These are phyloP conservation scores for Sphagnum tenellum DNA, from an alignment of 225 moss, liverwort and hornwort species.

Conservation along the genomic window DNA sequence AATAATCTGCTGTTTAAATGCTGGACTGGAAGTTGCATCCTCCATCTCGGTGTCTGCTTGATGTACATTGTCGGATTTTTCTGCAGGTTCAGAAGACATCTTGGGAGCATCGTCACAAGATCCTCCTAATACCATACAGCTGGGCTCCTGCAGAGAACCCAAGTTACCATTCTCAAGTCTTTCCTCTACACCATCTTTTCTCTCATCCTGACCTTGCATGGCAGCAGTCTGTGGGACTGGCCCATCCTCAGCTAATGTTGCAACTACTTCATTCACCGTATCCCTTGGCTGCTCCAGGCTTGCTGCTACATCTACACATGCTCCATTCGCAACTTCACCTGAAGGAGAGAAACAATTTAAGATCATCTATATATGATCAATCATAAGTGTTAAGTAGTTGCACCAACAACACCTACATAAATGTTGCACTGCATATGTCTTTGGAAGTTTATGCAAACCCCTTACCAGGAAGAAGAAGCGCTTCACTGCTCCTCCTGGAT, in stretches of 20 bases:
- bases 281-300: constrained; percentile 19
- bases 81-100: constrained; percentile 10
- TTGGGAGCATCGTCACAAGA: constrained; percentile 19
- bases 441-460: neutral
- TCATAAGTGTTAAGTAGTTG: neutral
- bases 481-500: constrained; percentile 51
- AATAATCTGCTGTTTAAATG: constrained; percentile 31
- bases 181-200: constrained; percentile 18
- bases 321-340: constrained; percentile 44
- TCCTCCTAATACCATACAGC: constrained; percentile 5
- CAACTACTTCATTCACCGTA: constrained; percentile 18
- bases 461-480: constrained; percentile 44
- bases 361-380: no score
- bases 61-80: constrained; percentile 18
- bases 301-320: constrained; percentile 24
- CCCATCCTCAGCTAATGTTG: constrained; percentile 14
- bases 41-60: constrained; percentile 13
- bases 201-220: constrained; percentile 14
- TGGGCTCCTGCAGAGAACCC: constrained; percentile 5
- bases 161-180: constrained; percentile 20
- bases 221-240: constrained; percentile 24
- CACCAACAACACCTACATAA: neutral
- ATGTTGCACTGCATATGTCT: neutral
- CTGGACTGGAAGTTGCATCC: constrained; percentile 27
- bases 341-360: neutral